Base-by-base conservation (phyloP, 2,329 filamentous ascomycete genomes). In the Didymella arachidicola region DNA sequence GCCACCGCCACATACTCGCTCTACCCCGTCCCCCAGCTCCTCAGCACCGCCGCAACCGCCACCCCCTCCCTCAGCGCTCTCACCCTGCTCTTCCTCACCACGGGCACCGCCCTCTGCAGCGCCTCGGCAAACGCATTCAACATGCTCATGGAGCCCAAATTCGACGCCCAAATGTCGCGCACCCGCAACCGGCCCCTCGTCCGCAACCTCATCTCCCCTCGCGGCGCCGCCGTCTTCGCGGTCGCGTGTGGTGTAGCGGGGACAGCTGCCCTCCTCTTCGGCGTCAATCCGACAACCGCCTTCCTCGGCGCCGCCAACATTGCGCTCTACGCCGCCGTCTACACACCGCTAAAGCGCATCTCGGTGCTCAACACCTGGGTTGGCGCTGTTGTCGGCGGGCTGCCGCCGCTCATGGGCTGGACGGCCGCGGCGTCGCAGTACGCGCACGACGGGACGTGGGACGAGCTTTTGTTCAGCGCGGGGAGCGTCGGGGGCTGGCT, bases 371-470 rank as follows among this genome's bases (percentile, higher is more conserved):
- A 99, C 73, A 99, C 95, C 0, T 99, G 95, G 95, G 86, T 96
- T 16, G 95, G 95, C 16, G 95, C 93, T 3, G 78, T 99, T 0
- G 92, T 99, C 0, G 95, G 95, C 61, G 93, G 90, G 1, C 96
- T 99, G 56, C 94, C 95, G 0, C 95, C 95, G 0, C 79, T 99
- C 30, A 99, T 99, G 95, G 95, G 95, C 64, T 99, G 95, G 95
- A 91, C 93, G 16, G 95, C 95, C 0, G 95, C 95, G 0, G 93
- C 93, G 0, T 93, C 93, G 50, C 92, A 97, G 77, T 89, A 89
- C 43, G 93, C 93, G 8, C 78, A 79, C 29, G 70, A 73, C 7
- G 76, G 74, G 4, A 89, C 87, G 11, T 95, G 90, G 88, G 83
- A 85, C 47, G 92, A 95, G 72, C 84, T 96, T 38, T 81, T 96